These are phyloP conservation scores for Ophiostoma quercus DNA, from an alignment of 2,329 filamentous ascomycete genomes.

Conservation along the genomic window DNA sequence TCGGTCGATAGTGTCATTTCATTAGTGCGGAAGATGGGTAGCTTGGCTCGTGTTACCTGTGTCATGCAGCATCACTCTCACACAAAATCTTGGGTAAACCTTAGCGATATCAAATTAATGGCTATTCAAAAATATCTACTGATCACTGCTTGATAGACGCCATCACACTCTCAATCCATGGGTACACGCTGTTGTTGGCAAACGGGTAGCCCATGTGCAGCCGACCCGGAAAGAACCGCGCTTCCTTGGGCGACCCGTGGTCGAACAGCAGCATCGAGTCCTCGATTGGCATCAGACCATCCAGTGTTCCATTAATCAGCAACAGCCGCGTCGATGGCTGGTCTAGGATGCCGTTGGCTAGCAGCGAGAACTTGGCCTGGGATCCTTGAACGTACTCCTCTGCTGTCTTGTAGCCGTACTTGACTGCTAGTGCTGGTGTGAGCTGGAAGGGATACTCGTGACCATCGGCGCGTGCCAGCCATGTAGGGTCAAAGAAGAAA, in stretches of 20 bases:
- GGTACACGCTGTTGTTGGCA: constrained; percentile 53
- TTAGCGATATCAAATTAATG: background rate
- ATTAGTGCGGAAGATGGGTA: background rate
- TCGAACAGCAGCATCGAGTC: constrained; percentile 61
- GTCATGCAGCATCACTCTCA: background rate
- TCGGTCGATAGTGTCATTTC: background rate
- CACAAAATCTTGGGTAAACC: background rate
- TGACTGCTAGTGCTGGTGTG: constrained; percentile 52
- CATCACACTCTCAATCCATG: constrained; percentile 57
- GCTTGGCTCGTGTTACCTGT: background rate
- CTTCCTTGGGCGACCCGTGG: constrained; percentile 61
- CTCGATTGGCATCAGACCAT: constrained; percentile 64
- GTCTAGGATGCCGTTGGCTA: constrained; percentile 54
- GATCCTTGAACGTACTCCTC: constrained; percentile 52
- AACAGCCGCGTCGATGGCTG: constrained; percentile 52
- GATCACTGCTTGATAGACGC: constrained; percentile 27
- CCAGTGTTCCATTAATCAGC: constrained; percentile 57
- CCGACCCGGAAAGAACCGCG: constrained; percentile 55
- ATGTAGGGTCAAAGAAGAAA: constrained; percentile 54
- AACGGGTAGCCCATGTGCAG: constrained; percentile 65
- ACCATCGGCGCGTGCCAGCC: constrained; percentile 57
- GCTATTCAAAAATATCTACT: background rate
- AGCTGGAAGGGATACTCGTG: constrained; percentile 62
- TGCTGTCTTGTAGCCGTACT: constrained; percentile 55
- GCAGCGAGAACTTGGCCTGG: constrained; percentile 57